These are phyloP conservation scores for Phytopythium litorale DNA, from an alignment of 352 stramenopile genomes.

Conservation along the genomic window DNA sequence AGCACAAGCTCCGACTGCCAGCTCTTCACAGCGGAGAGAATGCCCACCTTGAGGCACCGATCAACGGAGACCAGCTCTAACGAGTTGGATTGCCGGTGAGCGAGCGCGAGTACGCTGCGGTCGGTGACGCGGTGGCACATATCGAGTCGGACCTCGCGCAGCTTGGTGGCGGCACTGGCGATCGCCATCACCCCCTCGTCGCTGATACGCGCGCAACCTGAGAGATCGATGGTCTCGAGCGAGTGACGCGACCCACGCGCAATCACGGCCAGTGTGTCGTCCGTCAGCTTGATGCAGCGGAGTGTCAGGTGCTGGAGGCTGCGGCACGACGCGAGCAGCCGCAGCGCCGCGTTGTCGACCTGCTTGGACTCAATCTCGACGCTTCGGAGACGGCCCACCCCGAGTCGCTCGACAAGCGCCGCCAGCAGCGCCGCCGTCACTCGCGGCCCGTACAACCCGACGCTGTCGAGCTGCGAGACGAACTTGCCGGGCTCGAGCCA, in stretches of 20 bases:
- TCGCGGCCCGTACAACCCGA: slow-evolving; percentile 60
- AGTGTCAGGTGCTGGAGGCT: slow-evolving; percentile 36
- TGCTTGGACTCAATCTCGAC: slow-evolving; percentile 78
- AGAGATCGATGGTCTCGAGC: slow-evolving; percentile 58
- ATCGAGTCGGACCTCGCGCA: slow-evolving; percentile 66
- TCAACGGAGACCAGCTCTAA: slow-evolving; percentile 40
- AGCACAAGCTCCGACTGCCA: too few relatives aligned
- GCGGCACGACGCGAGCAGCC: slow-evolving; percentile 30
- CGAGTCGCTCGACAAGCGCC: slow-evolving; percentile 39
- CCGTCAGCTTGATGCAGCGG: slow-evolving; percentile 77
- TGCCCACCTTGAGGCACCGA: slow-evolving; percentile 57
- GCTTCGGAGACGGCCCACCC: slow-evolving; percentile 24
- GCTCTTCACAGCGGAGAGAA: background rate
- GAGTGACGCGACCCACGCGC: slow-evolving; percentile 22
- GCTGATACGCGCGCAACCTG: slow-evolving; percentile 67
- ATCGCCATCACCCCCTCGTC: slow-evolving; percentile 78
- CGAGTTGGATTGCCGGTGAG: slow-evolving; percentile 30
- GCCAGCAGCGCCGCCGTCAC: slow-evolving; percentile 41
- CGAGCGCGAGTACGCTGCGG: slow-evolving; percentile 49
- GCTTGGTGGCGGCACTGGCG: slow-evolving; percentile 32
- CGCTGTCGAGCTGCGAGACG: slow-evolving; percentile 34
- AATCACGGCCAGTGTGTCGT: slow-evolving; percentile 39
- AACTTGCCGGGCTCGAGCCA: slow-evolving; percentile 9
- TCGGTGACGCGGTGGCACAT: slow-evolving; percentile 83
- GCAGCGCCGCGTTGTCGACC: slow-evolving; percentile 39